phyloP scores from a whole-genome alignment of 164 flowering plant species.

The Magnolia changhungtana region DNA sequence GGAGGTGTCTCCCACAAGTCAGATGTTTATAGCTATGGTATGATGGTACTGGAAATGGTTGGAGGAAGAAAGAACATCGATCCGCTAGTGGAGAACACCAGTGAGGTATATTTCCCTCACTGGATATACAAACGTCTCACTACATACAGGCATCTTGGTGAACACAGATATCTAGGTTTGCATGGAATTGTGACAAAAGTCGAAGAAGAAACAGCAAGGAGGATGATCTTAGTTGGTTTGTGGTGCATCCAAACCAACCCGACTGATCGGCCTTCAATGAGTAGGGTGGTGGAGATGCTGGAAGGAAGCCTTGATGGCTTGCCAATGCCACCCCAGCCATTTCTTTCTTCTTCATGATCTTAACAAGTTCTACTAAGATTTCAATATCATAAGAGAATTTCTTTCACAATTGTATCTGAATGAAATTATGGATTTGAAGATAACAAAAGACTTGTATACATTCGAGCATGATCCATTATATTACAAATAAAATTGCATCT shows the following conservation, averaged over 20 bases:
- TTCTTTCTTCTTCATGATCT: neutral
- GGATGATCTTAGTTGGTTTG: slow-evolving; percentile 8
- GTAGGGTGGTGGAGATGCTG: slow-evolving; percentile 1
- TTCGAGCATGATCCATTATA: too few relatives aligned
- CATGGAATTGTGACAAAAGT: neutral
- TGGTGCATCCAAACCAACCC: slow-evolving; percentile 5
- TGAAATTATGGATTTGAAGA: too few relatives aligned
- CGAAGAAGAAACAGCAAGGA: neutral
- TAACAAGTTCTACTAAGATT: neutral
- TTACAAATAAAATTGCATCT: too few relatives aligned
- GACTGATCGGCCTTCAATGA: slow-evolving; percentile 3
- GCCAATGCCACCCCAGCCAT: neutral
- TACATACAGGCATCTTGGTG: neutral
- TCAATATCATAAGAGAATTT: too few relatives aligned
- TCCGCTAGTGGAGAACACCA: neutral
- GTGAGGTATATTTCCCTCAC: slow-evolving; percentile 5
- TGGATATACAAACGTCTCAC: neutral
- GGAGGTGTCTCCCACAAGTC: slow-evolving; percentile 9
- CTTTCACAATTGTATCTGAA: too few relatives aligned
- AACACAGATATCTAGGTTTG: too few relatives aligned
- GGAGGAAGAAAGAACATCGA: slow-evolving; percentile 1
- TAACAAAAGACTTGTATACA: too few relatives aligned
- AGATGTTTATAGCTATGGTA: slow-evolving; percentile 11
- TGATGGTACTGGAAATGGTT: slow-evolving; percentile 5
- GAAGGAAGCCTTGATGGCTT: neutral